Evolutionary conservation across 208 protist genomes (phyloP), one percentile per base, ranked within the genome.

Genomic region (Trypanosoma congolense): DNA sequence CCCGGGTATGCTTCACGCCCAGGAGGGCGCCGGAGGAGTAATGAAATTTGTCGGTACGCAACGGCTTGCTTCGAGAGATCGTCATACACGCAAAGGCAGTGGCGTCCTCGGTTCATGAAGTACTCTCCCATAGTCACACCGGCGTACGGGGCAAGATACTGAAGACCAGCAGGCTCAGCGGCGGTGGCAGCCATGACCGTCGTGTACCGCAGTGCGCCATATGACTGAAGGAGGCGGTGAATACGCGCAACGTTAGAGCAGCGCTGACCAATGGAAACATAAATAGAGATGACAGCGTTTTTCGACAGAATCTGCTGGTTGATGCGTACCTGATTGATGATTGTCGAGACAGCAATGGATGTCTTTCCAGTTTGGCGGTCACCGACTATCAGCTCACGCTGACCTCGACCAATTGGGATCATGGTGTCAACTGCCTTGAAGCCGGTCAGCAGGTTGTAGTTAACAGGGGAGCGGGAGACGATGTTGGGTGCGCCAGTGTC

Each of bases 61-160:
- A 96, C 92, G 54, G 92, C 92, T 70, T 97, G 92, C 77, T 97
- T 97, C 16, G 90, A 95, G 61, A 97, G 80, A 74, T 97, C 92
- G 69, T 97, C 92, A 66, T 87, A 97, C 53, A 96, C 90, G 68
- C 94, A 90, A 46, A 97, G 72, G 50, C 80, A 84, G 77, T 97
- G 92, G 53, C 83, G 90, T 42, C 84, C 88, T 55, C 89, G 88
- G 72, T 94, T 87, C 70, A 92, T 84, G 71, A 97, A 96, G 68
- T 92, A 92, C 70, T 97, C 92, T 54, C 87, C 88, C 66, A 97
- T 90, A 46, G 92, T 89, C 64, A 83, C 74, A 29, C 92, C 92
- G 25, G 87, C 75, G 75, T 96, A 97, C 18, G 92, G 89, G 28
- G 92, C 92, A 14, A 96, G 72, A 68, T 90, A 96, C 86, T 96